Evolutionary conservation across 495 filamentous ascomycete species (phyloP).

Genomic region (Penicillium coprophilum): DNA sequence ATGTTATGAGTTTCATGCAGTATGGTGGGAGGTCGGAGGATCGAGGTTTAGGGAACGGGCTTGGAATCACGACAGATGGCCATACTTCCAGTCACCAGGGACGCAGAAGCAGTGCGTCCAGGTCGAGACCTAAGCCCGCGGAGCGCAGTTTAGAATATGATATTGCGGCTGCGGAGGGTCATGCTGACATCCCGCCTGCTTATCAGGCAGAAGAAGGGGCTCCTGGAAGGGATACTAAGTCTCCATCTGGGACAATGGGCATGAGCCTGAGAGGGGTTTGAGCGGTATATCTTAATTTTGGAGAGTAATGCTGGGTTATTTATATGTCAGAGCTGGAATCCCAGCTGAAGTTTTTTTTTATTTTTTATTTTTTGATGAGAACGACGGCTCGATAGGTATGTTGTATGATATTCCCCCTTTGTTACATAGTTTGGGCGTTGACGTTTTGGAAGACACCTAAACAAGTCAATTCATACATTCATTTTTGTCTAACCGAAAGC

Average conservation of each 20-base stretch:
- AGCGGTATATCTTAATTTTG: not conserved
- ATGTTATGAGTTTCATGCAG: slow-evolving; percentile 43
- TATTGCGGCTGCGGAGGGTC: not conserved
- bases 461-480: slow-evolving; percentile 6
- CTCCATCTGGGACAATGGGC: slow-evolving; percentile 14
- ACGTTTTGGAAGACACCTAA: not conserved
- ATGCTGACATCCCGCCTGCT: slow-evolving; percentile 18
- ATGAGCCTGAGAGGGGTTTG: not conserved
- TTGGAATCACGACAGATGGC: not conserved
- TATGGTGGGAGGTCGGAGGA: slow-evolving; percentile 19
- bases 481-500: slow-evolving; percentile 32
- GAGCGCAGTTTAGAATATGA: slow-evolving; percentile 1
- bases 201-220: slow-evolving; percentile 13
- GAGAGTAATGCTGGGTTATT: not conserved
- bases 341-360: too few relatives aligned
- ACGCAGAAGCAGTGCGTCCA: not conserved
- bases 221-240: slow-evolving; percentile 12
- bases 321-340: not conserved
- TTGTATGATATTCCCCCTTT: slow-evolving; percentile 1
- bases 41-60: not conserved
- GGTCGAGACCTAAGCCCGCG: not conserved
- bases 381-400: not conserved
- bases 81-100: not conserved
- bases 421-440: not conserved
- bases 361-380: too few relatives aligned